Base-by-base conservation (phyloP, 1,139 yeast species). In the Meyerozyma carpophila region DNA sequence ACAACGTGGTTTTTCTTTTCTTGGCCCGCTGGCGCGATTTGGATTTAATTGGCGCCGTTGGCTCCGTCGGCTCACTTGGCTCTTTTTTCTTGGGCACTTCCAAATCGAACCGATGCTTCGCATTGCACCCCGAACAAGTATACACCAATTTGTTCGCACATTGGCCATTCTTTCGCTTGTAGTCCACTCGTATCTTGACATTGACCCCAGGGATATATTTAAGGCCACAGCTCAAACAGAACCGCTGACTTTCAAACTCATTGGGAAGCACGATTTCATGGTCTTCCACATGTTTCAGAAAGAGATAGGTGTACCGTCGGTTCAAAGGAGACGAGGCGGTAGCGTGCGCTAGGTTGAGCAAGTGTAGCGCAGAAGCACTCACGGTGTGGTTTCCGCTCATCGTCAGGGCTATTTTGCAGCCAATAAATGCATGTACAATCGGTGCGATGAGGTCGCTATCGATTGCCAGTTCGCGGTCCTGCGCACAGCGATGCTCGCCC, bases 181-280 rank as follows among this genome's bases (percentile, higher is more conserved):
- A 55, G 29, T 54, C 43, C 2, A 66, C 53, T 25, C 65, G 52
- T 56, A 61, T 56, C 8, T 57, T 45, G 24, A 70, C 56, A 24
- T 73, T 79, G 20, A 72, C 45, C 0, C 80, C 80, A 0, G 82
- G 77, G 1, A 80, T 61, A 41, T 65, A 61, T 3, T 75, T 52
- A 5, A 60, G 52, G 2, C 77, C 76, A 56, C 86, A 80, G 13
- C 55, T 52, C 1, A 58, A 54, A 50, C 86, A 81, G 50, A 68
- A 70, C 8, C 37, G 21, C 26, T 20, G 26, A 4, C 13, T 18
- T 18, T 34, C 37, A 20, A 20, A 34, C 16, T 34, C 26, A 11
- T 10, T 14, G 10, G 37, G 37, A 18, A 34, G 26, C 13, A 8
- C 14, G 7, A 34, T 18, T 5, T 34, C 26, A 11, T 34, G 11